Evolutionary conservation across 371 early-diverging fungal species (phyloP).

Genomic region (Enterospora canceri): DNA sequence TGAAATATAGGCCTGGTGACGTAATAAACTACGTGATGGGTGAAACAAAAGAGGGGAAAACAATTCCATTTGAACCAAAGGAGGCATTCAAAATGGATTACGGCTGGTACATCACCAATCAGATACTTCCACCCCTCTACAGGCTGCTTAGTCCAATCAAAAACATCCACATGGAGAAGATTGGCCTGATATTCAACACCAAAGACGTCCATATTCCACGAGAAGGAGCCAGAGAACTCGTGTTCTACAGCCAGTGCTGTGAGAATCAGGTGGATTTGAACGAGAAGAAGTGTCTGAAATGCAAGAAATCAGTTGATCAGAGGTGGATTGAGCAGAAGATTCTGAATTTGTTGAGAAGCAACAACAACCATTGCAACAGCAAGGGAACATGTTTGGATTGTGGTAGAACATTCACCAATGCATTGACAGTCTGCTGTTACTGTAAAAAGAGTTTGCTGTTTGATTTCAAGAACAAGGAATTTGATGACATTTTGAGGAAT

Average conservation of each 20-base stretch:
- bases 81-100: conserved; percentile 63
- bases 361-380: conserved; percentile 20
- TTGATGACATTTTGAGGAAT: conserved; percentile 35
- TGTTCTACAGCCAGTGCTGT: conserved; percentile 50
- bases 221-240: not conserved
- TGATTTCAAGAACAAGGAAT: conserved; percentile 30
- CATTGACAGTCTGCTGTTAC: conserved; percentile 13
- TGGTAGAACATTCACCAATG: conserved; percentile 2
- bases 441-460: conserved; percentile 24
- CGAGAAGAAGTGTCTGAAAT: conserved; percentile 28
- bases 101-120: conserved; percentile 86
- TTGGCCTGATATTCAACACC: conserved; percentile 33
- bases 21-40: conserved; percentile 89
- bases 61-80: conserved; percentile 65
- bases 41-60: conserved; percentile 57
- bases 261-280: conserved; percentile 23
- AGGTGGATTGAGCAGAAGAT: conserved; percentile 33
- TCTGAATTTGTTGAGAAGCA: conserved; percentile 28
- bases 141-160: conserved; percentile 18
- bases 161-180: conserved; percentile 12
- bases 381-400: conserved; percentile 34
- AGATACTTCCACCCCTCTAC: conserved; percentile 78
- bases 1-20: conserved; percentile 67
- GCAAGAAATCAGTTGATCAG: conserved; percentile 21
- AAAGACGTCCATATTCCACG: not conserved